Base-by-base conservation (phyloP, 2,329 filamentous ascomycete genomes). In the Raffaelea arxii region DNA sequence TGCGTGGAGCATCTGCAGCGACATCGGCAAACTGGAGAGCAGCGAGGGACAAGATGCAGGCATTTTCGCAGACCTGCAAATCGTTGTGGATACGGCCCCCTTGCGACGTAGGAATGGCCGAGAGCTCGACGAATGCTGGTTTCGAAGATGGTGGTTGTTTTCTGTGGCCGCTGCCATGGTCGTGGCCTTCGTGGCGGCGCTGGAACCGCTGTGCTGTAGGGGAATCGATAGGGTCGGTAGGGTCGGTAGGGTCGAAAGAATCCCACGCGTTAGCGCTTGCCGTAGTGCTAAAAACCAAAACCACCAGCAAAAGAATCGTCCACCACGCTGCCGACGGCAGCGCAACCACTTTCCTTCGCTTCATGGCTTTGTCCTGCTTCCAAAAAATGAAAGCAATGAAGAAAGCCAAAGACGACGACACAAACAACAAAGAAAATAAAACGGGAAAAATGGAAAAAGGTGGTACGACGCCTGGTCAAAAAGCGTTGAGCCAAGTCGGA, bases 41-140 rank as follows among this genome's bases (percentile, higher is more conserved):
- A 6, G 45, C 41, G 2, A 53, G 24, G n/a, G 44, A 42, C n/a
- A 46, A 10, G 21, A 49, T 43, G 46, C 49, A 54, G 6, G 39
- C 41, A 2, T 27, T 32, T 32, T 40, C 38, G 37, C 52, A 48
- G 4, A 42, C 4, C 2, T 22, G 42, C 1, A 25, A 43, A 22
- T 48, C 35, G 37, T 43, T n/a, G 16, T 44, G 47, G 25, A 6
- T 4, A 10, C 24, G 10, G 25, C 18, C n/a, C 7, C 35, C 6
- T 18, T n/a, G 35, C 7, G 6, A 14, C 16, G 14, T 16, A 6
- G 36, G 19, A 19, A 19, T 21, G 7, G 36, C 36, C 35, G 35
- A 12, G 10, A 39, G 16, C 37, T 5, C 37, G 19, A 22, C 10
- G 6, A 22, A 10, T 9, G 18, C 10, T 18, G 6, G 16, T 18